Conservation (phyloP, 306 rosid genomes). For the Gastrolobium villosum region DNA sequence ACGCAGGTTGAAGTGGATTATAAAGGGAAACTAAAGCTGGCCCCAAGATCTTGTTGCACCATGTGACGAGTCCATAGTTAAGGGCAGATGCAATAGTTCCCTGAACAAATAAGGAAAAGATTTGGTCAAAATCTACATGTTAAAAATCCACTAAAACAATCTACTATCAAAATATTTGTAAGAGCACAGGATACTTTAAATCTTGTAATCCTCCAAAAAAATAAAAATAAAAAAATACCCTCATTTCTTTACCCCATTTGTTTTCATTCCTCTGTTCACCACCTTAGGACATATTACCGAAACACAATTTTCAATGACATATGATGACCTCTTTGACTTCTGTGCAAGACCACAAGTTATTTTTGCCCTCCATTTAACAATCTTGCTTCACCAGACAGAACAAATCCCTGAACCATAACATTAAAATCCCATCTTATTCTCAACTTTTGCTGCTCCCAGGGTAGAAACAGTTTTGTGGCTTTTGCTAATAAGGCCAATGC, state of each 20-base stretch:
- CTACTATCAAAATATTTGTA: background rate
- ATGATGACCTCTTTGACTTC: background rate
- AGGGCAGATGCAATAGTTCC: constrained; percentile 91
- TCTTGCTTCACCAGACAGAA: constrained; percentile 16
- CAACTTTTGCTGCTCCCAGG: background rate
- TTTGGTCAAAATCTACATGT: constrained; percentile 17
- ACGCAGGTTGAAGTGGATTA: constrained; percentile 89
- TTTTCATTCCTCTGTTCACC: background rate
- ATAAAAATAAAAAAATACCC: background rate
- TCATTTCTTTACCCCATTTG: background rate
- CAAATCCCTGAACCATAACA: constrained; percentile 1
- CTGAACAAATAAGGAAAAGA: constrained; percentile 55
- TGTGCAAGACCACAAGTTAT: background rate
- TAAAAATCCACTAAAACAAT: constrained; percentile 21
- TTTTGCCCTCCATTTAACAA: constrained; percentile 10
- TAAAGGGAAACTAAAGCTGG: constrained; percentile 92
- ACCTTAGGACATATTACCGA: background rate
- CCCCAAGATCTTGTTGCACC: constrained; percentile 94
- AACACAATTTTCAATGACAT: background rate
- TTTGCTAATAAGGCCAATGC: background rate
- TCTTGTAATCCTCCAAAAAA: background rate
- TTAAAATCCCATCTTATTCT: constrained; percentile 8
- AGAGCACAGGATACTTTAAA: constrained; percentile 3
- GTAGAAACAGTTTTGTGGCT: background rate
- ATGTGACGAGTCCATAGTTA: constrained; percentile 80